Evolutionary conservation across 2,329 filamentous ascomycete genomes (phyloP).

Genomic region (Xylariales sp.): DNA sequence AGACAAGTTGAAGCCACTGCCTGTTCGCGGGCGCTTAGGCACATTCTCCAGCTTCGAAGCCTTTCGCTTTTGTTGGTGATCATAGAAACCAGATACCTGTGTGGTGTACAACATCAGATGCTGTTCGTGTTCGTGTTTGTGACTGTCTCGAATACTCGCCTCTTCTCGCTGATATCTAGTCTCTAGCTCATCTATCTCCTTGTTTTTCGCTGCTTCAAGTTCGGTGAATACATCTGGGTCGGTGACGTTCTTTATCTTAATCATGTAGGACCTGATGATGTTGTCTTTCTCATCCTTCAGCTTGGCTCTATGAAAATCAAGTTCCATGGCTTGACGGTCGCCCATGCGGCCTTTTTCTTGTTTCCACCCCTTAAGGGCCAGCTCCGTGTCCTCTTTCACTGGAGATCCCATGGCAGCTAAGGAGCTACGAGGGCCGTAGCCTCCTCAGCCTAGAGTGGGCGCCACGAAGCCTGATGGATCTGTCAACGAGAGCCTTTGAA

Average conservation of each 20-base stretch:
- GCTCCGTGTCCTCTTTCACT: too few species aligned
- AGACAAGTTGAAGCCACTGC: too few species aligned
- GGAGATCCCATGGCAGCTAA: too few species aligned
- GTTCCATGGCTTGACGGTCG: not conserved
- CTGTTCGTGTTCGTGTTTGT: not conserved
- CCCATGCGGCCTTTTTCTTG: too few species aligned
- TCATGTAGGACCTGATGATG: not conserved
- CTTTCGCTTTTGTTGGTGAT: not conserved
- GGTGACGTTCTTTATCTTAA: not conserved
- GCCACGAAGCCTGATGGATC: too few species aligned
- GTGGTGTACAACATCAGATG: not conserved
- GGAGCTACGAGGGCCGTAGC: too few species aligned
- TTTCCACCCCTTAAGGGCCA: too few species aligned
- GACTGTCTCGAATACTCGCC: not conserved
- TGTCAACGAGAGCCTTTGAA: too few species aligned
- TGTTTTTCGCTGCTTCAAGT: not conserved
- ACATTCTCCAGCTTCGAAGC: not conserved
- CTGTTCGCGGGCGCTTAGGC: not conserved
- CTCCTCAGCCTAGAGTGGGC: too few species aligned
- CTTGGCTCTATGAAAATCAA: not conserved
- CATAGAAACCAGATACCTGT: not conserved
- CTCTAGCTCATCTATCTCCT: not conserved
- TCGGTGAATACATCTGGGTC: not conserved
- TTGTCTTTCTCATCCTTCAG: not conserved
- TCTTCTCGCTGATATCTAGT: not conserved